Base-by-base conservation (phyloP, 1,284 basidiomycete species). In the Volvariella surrecta region DNA sequence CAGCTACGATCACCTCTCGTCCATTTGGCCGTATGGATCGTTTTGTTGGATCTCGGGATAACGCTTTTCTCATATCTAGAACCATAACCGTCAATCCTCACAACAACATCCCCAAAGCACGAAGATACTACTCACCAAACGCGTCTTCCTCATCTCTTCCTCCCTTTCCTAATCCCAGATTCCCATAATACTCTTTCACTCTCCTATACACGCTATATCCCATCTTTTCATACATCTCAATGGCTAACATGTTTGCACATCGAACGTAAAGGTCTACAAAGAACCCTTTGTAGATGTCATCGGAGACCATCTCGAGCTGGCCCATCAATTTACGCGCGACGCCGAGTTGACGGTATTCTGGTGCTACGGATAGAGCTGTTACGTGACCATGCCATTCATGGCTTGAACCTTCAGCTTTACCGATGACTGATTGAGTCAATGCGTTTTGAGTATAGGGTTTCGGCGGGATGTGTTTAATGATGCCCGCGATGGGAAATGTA, bases 201-300 rank as follows among this genome's bases (percentile, higher is more conserved):
- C 84, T 68, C n/a, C 89, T 69, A 61, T 87, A 95, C 10, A 94
- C 88, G 52, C 82, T 86, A 54, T 95, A 95, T 2, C 87, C 90
- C 53, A 93, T 67, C 16, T 75, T 72, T 55, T 95, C 87, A 59
- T 95, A 95, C 83, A 95, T 86, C n/a, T n/a, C n/a, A n/a, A 91
- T 84, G 13, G 85, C 87, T 13, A 89, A 69, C 3, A 64, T 55
- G 53, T 92, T 92, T 40, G 80, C 79, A 51, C 87, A 88, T 44
- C 91, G 78, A 40, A 94, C 92, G 59, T 90, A 95, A 15, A 95
- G 74, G 62, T 95, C 91, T 39, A 95, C 89, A 55, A 94, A 95
- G 68, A 74, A 87, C 3, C 78, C 88, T 47, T 77, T 73, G 66
- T 90, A 87, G 32, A 69, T 70, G 46, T 78, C 70, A 57, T 90